Percentiles rank a stretch among this genome's conserved stretches.
These are phyloP conservation scores for Dactylellina leptospora DNA, from an alignment of 2,329 filamentous ascomycete genomes.

Conservation along the genomic window DNA sequence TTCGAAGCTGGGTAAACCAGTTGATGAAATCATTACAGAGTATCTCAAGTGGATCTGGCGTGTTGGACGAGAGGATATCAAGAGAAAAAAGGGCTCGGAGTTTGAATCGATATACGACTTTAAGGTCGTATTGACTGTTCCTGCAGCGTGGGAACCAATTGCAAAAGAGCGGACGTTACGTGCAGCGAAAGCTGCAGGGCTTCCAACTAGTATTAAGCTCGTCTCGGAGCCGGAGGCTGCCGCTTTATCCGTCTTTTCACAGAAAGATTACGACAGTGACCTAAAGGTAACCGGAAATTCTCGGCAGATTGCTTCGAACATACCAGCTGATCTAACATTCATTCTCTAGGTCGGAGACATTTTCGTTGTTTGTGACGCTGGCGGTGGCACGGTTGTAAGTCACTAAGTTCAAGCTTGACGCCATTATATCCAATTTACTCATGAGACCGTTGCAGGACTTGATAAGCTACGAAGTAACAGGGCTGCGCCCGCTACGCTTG, in stretches of 20 bases:
- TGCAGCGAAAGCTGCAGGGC: constrained; percentile 59
- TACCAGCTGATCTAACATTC: neutral
- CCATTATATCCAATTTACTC: neutral
- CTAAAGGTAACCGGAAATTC: too few relatives aligned
- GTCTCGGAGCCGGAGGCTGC: constrained; percentile 58
- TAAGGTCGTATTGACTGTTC: constrained; percentile 68
- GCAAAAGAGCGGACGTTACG: constrained; percentile 62
- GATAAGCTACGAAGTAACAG: constrained; percentile 78
- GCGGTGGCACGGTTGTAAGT: constrained; percentile 62
- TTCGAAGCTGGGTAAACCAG: constrained; percentile 34
- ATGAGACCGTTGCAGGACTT: constrained; percentile 60
- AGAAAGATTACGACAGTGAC: neutral
- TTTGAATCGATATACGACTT: constrained; percentile 63
- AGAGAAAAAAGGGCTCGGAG: constrained; percentile 61
- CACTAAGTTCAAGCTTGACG: neutral
- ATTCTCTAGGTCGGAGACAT: constrained; percentile 60
- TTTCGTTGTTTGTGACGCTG: constrained; percentile 67
- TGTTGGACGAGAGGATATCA: constrained; percentile 64
- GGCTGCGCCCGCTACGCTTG: constrained; percentile 75
- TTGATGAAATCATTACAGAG: constrained; percentile 62
- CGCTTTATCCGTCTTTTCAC: constrained; percentile 55
- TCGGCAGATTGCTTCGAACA: neutral
- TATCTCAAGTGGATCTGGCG: constrained; percentile 64
- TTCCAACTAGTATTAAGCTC: constrained; percentile 48
- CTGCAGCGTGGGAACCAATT: constrained; percentile 62